Conservation (phyloP, 352 stramenopile genomes). For the Elongisporangium prolatum region DNA sequence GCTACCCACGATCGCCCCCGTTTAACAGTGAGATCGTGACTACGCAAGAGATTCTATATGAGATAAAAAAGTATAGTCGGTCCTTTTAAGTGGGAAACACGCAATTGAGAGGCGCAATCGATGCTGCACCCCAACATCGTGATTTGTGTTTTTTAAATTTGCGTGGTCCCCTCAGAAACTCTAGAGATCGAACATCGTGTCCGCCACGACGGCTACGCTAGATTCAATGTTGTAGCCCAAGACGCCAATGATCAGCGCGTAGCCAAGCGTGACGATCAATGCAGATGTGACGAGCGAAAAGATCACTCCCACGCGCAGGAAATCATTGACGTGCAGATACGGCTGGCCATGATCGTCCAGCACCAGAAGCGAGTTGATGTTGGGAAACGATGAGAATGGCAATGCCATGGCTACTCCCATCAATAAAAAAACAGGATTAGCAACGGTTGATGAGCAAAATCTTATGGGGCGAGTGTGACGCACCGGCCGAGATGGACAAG, state of each 20-base stretch:
- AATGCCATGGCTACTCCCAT: conserved; percentile 72
- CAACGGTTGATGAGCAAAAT: background rate
- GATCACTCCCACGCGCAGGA: conserved; percentile 77
- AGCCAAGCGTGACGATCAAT: conserved; percentile 85
- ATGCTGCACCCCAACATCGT: too few species aligned
- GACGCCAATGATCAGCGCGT: conserved; percentile 76
- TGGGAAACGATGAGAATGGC: conserved; percentile 91
- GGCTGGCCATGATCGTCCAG: conserved; percentile 86
- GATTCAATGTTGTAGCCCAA: conserved; percentile 73
- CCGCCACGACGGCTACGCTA: background rate
- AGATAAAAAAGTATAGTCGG: conserved; percentile 98
- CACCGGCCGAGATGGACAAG: conserved; percentile 85
- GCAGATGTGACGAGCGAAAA: conserved; percentile 82
- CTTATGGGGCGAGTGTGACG: too few species aligned
- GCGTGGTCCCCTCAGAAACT: too few species aligned
- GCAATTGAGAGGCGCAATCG: background rate
- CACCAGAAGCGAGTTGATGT: conserved; percentile 90
- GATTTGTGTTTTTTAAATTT: too few species aligned
- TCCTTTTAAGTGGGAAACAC: conserved; percentile 70
- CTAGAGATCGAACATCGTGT: background rate
- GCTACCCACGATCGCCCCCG: conserved; percentile 65
- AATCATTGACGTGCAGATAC: conserved; percentile 86
- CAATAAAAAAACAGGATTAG: conserved; percentile 2
- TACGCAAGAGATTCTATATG: conserved; percentile 95
- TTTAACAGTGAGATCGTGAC: conserved; percentile 94